Evolutionary conservation across 2,329 filamentous ascomycete genomes (phyloP).

Genomic region (Talaromyces sp.): DNA sequence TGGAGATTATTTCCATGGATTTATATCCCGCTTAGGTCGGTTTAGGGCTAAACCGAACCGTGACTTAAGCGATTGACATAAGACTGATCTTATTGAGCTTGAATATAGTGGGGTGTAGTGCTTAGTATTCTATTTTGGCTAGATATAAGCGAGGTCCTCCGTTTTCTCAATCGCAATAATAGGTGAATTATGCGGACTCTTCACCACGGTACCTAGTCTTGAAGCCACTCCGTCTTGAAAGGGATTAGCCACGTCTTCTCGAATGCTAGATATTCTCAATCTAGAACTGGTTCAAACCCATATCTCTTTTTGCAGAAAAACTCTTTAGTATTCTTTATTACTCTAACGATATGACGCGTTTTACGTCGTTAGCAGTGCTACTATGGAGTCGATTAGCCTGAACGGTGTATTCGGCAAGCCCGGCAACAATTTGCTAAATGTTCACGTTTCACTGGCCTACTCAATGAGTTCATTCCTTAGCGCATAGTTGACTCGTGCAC

Average conservation of each 20-base stretch:
- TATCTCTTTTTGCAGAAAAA: background rate
- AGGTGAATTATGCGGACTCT: background rate
- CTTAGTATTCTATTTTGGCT: background rate
- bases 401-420: conserved; percentile 4
- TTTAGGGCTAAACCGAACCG: background rate
- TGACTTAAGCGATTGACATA: background rate
- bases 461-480: background rate
- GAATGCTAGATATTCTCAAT: background rate
- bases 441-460: background rate
- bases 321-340: background rate
- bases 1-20: background rate
- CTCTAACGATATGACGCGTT: background rate
- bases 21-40: background rate
- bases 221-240: background rate
- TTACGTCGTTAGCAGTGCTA: conserved; percentile 7
- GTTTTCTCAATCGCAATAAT: background rate
- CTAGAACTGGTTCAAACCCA: background rate
- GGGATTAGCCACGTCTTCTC: background rate
- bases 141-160: background rate
- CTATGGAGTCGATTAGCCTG: conserved; percentile 11
- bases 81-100: background rate
- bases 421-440: background rate
- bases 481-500: background rate
- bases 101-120: background rate
- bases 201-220: background rate